phyloP scores from a whole-genome alignment of 441 rosid genomes.

The Erodium moschatum region DNA sequence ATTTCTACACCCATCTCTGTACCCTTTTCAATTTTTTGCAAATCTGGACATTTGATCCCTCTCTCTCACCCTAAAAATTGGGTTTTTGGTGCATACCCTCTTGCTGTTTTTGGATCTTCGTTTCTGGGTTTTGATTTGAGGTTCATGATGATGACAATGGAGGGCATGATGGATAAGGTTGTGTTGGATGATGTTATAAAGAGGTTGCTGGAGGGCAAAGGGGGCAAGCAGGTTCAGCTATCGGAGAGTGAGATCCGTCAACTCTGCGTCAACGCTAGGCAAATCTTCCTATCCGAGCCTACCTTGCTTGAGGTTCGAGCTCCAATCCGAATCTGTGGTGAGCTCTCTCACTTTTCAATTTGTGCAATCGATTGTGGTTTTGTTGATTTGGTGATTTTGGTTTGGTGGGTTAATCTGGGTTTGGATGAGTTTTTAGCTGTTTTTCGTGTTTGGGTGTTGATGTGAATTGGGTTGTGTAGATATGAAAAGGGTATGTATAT shows the following conservation, averaged over 20 bases:
- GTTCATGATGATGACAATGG: conserved; percentile 76
- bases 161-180: conserved; percentile 74
- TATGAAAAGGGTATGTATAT: not conserved
- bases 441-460: not conserved
- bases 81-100: not conserved
- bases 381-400: not conserved
- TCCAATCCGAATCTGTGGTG: conserved; percentile 85
- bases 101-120: not conserved
- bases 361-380: not conserved
- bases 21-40: not conserved
- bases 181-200: conserved; percentile 84
- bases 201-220: conserved; percentile 73
- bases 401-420: not conserved
- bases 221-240: conserved; percentile 33
- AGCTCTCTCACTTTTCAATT: conserved; percentile 20
- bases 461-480: not conserved
- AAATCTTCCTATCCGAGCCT: conserved; percentile 85
- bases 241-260: conserved; percentile 97
- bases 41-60: conserved; percentile 2
- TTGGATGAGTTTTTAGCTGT: not conserved
- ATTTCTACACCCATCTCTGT: not conserved
- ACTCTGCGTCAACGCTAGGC: conserved; percentile 87
- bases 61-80: not conserved
- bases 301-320: conserved; percentile 69
- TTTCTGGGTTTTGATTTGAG: conserved; percentile 9